A percentile compares a stretch with the other conserved stretches of the same genome.
Conservation (phyloP, 139 green algal genomes). For the Chlorella sorokiniana region DNA sequence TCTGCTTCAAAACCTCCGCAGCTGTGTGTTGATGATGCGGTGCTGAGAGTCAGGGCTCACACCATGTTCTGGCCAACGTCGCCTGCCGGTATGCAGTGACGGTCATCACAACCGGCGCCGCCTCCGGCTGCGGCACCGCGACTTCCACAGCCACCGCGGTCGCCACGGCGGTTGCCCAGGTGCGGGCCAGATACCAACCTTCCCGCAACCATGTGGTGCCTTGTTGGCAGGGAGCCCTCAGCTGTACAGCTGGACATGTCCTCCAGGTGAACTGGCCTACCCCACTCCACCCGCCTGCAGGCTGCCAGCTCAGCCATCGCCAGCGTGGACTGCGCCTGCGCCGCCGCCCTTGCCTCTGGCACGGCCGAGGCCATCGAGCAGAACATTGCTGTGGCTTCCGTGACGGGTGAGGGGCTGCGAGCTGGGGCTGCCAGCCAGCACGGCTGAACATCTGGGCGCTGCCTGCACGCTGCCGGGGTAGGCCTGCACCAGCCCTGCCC, state of each 20-base stretch:
- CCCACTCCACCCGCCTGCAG: background rate
- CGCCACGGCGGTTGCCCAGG: background rate
- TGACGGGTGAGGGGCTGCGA: background rate
- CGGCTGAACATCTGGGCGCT: too few species aligned
- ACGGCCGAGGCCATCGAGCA: background rate
- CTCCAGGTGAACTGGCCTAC: too few species aligned
- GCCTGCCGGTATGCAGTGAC: too few species aligned
- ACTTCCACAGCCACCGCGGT: slow-evolving; percentile 15
- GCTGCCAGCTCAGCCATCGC: slow-evolving; percentile 19
- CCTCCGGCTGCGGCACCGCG: slow-evolving; percentile 9
- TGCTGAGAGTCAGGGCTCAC: background rate
- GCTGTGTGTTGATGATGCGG: background rate
- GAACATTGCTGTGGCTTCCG: slow-evolving; percentile 15
- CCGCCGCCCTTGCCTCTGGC: background rate
- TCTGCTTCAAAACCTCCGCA: background rate
- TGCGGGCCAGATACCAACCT: too few species aligned
- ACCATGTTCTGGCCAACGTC: background rate
- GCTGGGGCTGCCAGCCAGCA: background rate
- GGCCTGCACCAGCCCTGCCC: too few species aligned
- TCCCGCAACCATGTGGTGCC: background rate
- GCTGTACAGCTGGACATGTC: too few species aligned
- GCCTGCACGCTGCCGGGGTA: too few species aligned
- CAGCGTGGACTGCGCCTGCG: slow-evolving; percentile 12
- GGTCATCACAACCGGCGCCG: background rate
- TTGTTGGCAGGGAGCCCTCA: background rate